A percentile compares a stretch with the other conserved stretches of the same genome.
These are phyloP conservation scores for Scheffersomyces stipitis DNA, from an alignment of 805 yeast species.

Conservation along the genomic window DNA sequence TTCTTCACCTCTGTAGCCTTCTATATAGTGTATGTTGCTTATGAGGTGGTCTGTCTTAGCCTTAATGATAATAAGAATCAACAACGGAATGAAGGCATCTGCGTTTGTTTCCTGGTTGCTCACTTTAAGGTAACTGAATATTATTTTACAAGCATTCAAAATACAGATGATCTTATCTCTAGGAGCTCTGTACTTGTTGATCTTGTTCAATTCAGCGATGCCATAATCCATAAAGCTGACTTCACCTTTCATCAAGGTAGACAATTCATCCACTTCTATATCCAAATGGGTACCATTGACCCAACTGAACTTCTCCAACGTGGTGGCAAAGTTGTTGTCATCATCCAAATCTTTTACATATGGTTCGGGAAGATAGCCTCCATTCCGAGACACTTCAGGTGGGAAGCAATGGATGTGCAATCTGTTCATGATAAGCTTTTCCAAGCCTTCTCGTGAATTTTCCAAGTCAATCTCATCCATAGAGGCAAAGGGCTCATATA, in stretches of 20 bases:
- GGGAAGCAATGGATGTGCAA: constrained; percentile 77
- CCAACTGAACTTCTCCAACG: constrained; percentile 67
- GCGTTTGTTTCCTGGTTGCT: constrained; percentile 76
- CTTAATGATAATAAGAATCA: constrained; percentile 75
- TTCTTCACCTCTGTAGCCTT: constrained; percentile 73
- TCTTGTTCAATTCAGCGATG: constrained; percentile 68
- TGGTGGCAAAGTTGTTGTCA: constrained; percentile 54
- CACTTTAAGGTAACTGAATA: constrained; percentile 81
- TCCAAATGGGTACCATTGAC: constrained; percentile 76
- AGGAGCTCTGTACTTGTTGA: constrained; percentile 86
- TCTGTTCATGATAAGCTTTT: constrained; percentile 87
- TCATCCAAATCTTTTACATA: constrained; percentile 57
- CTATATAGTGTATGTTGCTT: constrained; percentile 82
- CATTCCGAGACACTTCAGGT: constrained; percentile 54
- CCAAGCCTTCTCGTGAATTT: constrained; percentile 87
- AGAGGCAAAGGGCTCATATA: constrained; percentile 71
- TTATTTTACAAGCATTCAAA: constrained; percentile 87
- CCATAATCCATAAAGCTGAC: constrained; percentile 59
- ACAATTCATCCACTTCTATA: constrained; percentile 47
- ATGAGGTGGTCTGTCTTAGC: constrained; percentile 64
- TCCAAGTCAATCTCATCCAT: constrained; percentile 57
- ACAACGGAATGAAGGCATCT: constrained; percentile 87
- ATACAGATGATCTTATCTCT: constrained; percentile 91
- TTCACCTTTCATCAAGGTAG: constrained; percentile 26
- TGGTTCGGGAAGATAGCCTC: constrained; percentile 38